Evolutionary conservation across 2,329 filamentous ascomycete species (phyloP).

Genomic region (Colletotrichum musicola): DNA sequence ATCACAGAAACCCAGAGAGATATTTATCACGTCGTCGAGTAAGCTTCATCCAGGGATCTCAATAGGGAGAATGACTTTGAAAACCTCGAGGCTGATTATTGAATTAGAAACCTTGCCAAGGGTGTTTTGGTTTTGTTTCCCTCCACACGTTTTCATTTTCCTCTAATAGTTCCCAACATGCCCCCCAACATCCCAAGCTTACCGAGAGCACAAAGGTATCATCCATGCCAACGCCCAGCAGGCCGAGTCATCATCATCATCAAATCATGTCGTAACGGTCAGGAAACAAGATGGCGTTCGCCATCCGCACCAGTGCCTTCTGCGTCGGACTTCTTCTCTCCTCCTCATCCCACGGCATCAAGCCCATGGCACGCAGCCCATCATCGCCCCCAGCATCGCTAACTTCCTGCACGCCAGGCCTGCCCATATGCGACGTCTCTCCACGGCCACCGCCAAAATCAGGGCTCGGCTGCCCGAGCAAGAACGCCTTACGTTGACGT

Average conservation of each 20-base stretch:
- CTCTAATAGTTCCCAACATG: neutral
- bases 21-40: too few species aligned
- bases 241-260: neutral
- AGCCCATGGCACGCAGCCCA: slow-evolving; percentile 55
- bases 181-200: neutral
- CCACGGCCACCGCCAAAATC: slow-evolving; percentile 53
- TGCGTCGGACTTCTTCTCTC: slow-evolving; percentile 49
- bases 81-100: neutral
- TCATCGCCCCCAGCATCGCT: slow-evolving; percentile 55
- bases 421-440: slow-evolving; percentile 50
- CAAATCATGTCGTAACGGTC: slow-evolving; percentile 50
- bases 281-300: slow-evolving; percentile 57
- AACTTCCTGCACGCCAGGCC: slow-evolving; percentile 53
- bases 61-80: too few species aligned
- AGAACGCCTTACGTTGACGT: slow-evolving; percentile 62
- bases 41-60: too few species aligned
- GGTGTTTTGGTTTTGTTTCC: neutral
- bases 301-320: slow-evolving; percentile 51
- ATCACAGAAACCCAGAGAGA: too few species aligned
- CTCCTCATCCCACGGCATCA: slow-evolving; percentile 56
- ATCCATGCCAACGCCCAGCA: slow-evolving; percentile 5
- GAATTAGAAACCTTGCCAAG: neutral
- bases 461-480: slow-evolving; percentile 55
- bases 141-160: neutral
- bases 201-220: slow-evolving; percentile 8